These are phyloP conservation scores for Hammondia hammondi DNA, from an alignment of 169 alveolate species.

Conservation along the genomic window DNA sequence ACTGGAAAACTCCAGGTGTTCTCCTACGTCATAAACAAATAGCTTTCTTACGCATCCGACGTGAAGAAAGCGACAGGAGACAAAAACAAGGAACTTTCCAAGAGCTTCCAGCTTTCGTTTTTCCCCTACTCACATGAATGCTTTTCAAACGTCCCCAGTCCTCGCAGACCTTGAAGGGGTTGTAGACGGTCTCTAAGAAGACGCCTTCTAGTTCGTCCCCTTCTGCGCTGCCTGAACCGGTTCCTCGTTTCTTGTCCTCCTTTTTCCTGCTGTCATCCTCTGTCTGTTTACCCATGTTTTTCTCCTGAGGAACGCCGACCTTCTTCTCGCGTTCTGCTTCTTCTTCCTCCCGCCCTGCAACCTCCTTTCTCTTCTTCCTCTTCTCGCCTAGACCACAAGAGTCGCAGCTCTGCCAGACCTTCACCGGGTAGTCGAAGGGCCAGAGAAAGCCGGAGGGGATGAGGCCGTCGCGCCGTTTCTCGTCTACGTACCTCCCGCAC, in stretches of 20 bases:
- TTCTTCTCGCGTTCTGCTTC: not conserved
- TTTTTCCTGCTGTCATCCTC: not conserved
- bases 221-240: not conserved
- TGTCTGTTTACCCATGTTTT: not conserved
- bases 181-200: not conserved
- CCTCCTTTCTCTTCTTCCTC: not conserved
- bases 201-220: not conserved
- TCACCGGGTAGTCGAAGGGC: constrained; percentile 28
- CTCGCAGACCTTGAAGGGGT: constrained; percentile 24
- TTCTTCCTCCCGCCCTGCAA: not conserved
- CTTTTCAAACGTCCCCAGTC: not conserved
- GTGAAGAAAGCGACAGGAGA: too few relatives aligned
- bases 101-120: too few relatives aligned
- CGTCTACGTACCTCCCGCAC: constrained; percentile 13
- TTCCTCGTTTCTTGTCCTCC: not conserved
- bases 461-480: not conserved
- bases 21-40: too few relatives aligned
- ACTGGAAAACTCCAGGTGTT: too few relatives aligned
- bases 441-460: not conserved
- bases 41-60: too few relatives aligned
- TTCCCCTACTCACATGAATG: not conserved
- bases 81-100: too few relatives aligned
- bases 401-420: constrained; percentile 19
- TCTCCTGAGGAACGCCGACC: not conserved
- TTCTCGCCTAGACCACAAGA: not conserved